Evolutionary conservation across 331 rosid species (phyloP), one percentile per base, ranked within the genome.

Genomic region (Saraca asoca): DNA sequence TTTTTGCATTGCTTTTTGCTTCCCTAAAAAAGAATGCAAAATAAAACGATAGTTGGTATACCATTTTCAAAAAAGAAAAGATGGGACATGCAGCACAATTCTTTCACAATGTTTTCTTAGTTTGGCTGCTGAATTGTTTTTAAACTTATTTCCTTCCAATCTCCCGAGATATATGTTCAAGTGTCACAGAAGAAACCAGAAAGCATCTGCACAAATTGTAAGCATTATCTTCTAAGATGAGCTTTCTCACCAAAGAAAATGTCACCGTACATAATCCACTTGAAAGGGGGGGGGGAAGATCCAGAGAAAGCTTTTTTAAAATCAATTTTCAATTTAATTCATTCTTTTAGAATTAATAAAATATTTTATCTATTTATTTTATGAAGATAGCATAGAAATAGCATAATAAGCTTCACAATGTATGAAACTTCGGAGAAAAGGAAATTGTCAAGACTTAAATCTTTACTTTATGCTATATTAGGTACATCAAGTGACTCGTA

Each of bases 191-290:
- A 67, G 70, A 75, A 53, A 62, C 44, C 37, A 5, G 29, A 51
- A 68, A 68, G 58, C 74, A 75, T 68, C 58, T 29, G 48, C 71
- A n/a, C 48, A 60, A 51, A 74, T 70, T 37, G 17, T 9, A n/a
- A n/a, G n/a, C n/a, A n/a, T n/a, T n/a, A n/a, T n/a, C n/a, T n/a
- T n/a, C n/a, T 42, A 70, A 54, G 58, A 12, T 37, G 41, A 68
- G 44, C 64, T 61, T 68, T 55, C 64, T 45, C 70, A 61, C 19
- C 29, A 60, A n/a, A 54, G 49, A 59, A 58, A 73, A 63, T 63
- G 34, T 42, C 49, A 51, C 61, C 39, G 19, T n/a, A 10, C 37
- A 17, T 33, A 31, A 46, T 37, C 75, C 5, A 70, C 57, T 66
- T 51, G n/a, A n/a, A n/a, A n/a, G n/a, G n/a, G n/a, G n/a, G 15